phyloP scores from a whole-genome alignment of 2,329 filamentous ascomycete genomes.

The Colletotrichum tofieldiae region DNA sequence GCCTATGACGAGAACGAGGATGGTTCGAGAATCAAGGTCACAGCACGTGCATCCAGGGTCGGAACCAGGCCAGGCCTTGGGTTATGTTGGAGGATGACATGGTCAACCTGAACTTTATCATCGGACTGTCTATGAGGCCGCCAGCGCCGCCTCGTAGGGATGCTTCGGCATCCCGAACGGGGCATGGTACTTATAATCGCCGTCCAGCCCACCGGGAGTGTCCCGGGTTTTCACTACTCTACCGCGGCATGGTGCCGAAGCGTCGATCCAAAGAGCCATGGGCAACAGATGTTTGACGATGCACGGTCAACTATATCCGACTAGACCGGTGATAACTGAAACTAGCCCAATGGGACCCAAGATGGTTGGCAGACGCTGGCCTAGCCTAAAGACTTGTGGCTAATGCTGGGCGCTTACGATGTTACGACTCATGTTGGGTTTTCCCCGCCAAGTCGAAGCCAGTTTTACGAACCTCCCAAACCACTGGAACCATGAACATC shows the following conservation, averaged over 20 bases:
- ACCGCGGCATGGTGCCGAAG: conserved; percentile 28
- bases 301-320: conserved; percentile 27
- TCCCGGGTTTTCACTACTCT: conserved; percentile 28
- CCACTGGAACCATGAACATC: conserved; percentile 24
- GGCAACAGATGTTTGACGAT: conserved; percentile 23
- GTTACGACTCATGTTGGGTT: conserved; percentile 17
- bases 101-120: conserved; percentile 20
- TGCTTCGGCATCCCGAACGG: conserved; percentile 13
- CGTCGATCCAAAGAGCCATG: conserved; percentile 34
- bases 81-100: conserved; percentile 18
- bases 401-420: conserved; percentile 8
- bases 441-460: conserved; percentile 18
- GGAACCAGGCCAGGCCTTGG: conserved; percentile 21
- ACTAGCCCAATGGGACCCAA: conserved; percentile 18
- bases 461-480: conserved; percentile 9
- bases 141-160: conserved; percentile 17
- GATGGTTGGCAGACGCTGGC: conserved; percentile 30
- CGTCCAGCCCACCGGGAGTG: conserved; percentile 17
- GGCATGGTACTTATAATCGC: conserved; percentile 16
- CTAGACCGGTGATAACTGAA: conserved; percentile 27
- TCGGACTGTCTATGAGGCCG: conserved; percentile 16
- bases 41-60: conserved; percentile 20
- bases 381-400: conserved; percentile 13
- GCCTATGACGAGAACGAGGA: conserved; percentile 8
- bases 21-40: conserved; percentile 10